Evolutionary conservation across 345 rosid species (phyloP), one percentile per base, ranked within the genome.

Genomic region (Brassica juncea): DNA sequence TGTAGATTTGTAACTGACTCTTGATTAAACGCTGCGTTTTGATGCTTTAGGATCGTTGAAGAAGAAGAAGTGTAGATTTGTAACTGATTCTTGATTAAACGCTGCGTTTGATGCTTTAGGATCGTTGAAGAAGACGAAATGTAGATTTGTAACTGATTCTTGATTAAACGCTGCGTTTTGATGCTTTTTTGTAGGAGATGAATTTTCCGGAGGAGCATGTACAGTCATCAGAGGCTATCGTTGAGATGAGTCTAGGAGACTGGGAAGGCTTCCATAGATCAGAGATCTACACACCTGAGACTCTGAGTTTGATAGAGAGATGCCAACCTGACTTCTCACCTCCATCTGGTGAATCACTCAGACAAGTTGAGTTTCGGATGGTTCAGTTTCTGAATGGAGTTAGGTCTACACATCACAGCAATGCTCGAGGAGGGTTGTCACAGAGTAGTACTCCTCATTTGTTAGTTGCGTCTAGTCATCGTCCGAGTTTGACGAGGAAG

Each of bases 281-380:
- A 57, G 96, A 91, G 80, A 82, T 88, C 66, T 91, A 87, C 77
- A 93, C 93, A 0, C 89, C 94, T 2, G 99, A 95, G 78, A 80
- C 91, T 66, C 68, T 89, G 63, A 80, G 85, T 82, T 85, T 91
- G 37, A 85, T 86, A 23, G 99, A 93, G 66, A 87, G 87, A 82
- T 81, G 83, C 44, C 95, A 91, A 84, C 98, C 99, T 60, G 98
- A 95, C 87, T 95, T 95, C 85, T 77, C 84, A 75, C 89, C 93
- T 16, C 99, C 98, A 0, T 86, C 90, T 1, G 99, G 99, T 42
- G 98, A 95, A 83, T 92, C 99, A 39, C 92, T 95, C 21, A 87
- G 99, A 83, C 95, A 91, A 80, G 94, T 95, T 37, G 98, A 92
- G 85, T 93, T 91, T 83, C 88, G 99, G 66, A 89, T 91, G 91